Conservation (phyloP, 768 basidiomycete species). For the Lactarius tabidus region DNA sequence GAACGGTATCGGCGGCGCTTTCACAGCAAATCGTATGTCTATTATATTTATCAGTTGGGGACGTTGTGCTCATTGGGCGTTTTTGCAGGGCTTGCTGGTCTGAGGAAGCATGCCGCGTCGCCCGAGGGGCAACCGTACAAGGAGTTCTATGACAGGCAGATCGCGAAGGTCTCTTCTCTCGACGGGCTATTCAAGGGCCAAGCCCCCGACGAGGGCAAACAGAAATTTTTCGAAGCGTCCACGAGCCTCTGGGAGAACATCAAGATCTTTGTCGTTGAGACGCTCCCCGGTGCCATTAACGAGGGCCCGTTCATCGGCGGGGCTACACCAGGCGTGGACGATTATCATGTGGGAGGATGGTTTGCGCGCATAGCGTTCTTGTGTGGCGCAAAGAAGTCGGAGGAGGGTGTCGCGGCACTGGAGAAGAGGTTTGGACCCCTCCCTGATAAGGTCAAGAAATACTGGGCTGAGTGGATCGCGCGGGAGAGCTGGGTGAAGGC, state of each 20-base stretch:
- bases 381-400: slow-evolving; percentile 36
- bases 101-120: slow-evolving; percentile 37
- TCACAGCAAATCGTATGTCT: slow-evolving; percentile 41
- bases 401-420: slow-evolving; percentile 37
- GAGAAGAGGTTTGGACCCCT: slow-evolving; percentile 40
- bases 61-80: no score
- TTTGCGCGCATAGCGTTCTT: slow-evolving; percentile 44
- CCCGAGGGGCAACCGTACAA: slow-evolving; percentile 37
- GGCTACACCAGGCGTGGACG: slow-evolving; percentile 46
- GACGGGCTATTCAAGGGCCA: slow-evolving; percentile 41
- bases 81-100: slow-evolving; percentile 42
- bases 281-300: slow-evolving; percentile 41
- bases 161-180: slow-evolving; percentile 38
- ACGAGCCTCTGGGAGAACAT: slow-evolving; percentile 38
- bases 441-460: slow-evolving; percentile 38
- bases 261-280: slow-evolving; percentile 36
- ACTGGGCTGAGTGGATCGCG: slow-evolving; percentile 44
- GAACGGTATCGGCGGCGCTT: slow-evolving; percentile 33
- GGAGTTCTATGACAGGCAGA: slow-evolving; percentile 43
- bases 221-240: slow-evolving; percentile 40
- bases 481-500: slow-evolving; percentile 42
- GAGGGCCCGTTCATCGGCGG: slow-evolving; percentile 47
- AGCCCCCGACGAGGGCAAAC: slow-evolving; percentile 35
- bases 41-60: no score
- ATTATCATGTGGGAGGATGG: slow-evolving; percentile 54